Percentiles rank a stretch among this genome's conserved stretches.
Conservation (phyloP, 2,329 filamentous ascomycete genomes). For the Dactylellina parvicollis region DNA sequence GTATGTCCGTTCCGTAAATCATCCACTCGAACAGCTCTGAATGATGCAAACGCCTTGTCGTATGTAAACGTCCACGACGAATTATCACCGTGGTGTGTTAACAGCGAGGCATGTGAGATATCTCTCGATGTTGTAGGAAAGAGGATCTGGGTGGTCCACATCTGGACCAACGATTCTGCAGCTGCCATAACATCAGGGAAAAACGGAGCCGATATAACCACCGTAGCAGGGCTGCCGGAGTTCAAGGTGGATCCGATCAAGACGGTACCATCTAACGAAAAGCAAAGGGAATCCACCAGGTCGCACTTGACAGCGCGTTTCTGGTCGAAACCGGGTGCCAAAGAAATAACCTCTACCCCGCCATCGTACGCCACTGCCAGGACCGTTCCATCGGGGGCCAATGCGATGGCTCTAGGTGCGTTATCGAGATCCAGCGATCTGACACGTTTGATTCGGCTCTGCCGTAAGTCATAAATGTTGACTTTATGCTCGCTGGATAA, state of each 20-base stretch:
- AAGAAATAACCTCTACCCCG: conserved; percentile 85
- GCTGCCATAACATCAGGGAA: conserved; percentile 71
- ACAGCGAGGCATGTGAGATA: conserved; percentile 78
- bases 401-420: conserved; percentile 77
- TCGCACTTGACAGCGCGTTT: conserved; percentile 81
- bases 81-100: conserved; percentile 71
- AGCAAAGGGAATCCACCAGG: conserved; percentile 76
- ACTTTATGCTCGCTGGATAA: conserved; percentile 84
- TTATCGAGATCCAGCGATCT: conserved; percentile 81
- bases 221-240: conserved; percentile 73
- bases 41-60: conserved; percentile 78
- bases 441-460: conserved; percentile 73
- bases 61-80: conserved; percentile 81
- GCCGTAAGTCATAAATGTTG: conserved; percentile 79
- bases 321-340: conserved; percentile 72
- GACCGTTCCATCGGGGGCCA: conserved; percentile 83
- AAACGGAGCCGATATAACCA: conserved; percentile 81
- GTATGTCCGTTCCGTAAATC: conserved; percentile 79
- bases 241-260: conserved; percentile 78
- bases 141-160: conserved; percentile 87
- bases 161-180: conserved; percentile 73
- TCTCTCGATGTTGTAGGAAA: conserved; percentile 83
- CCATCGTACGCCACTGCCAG: conserved; percentile 85
- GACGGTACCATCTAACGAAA: conserved; percentile 81
- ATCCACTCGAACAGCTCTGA: conserved; percentile 78